Conservation (phyloP, 1,139 yeast genomes). For the Saccharomyces uvarum region DNA sequence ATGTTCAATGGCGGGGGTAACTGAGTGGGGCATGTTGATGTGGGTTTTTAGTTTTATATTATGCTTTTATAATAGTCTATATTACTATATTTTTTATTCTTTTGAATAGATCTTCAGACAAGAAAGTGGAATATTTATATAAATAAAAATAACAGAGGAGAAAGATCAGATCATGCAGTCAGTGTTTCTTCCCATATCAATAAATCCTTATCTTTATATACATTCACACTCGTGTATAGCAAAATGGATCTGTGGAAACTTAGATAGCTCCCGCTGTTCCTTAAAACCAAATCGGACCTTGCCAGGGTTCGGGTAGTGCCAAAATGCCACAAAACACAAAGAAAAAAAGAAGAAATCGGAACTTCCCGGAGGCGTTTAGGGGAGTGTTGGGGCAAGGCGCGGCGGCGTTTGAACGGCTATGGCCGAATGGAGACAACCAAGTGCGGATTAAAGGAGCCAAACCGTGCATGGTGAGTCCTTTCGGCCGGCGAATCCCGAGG, state of each 20-base stretch:
- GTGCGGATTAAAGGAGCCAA: not conserved
- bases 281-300: not conserved
- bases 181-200: not conserved
- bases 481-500: not conserved
- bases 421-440: not conserved
- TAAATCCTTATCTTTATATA: not conserved
- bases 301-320: not conserved
- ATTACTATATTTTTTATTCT: not conserved
- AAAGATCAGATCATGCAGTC: not conserved
- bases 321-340: not conserved
- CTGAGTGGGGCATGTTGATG: slow-evolving; percentile 21
- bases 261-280: not conserved
- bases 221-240: not conserved
- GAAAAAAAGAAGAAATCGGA: not conserved
- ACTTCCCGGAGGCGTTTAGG: not conserved
- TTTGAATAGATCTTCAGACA: not conserved
- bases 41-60: not conserved
- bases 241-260: not conserved
- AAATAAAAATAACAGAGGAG: not conserved
- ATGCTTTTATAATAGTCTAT: not conserved
- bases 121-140: not conserved
- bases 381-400: not conserved
- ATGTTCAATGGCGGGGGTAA: slow-evolving; percentile 3
- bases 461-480: not conserved
- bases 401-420: not conserved